Evolutionary conservation across 805 yeast species (phyloP).

Genomic region (Metschnikowia drakensbergensis): DNA sequence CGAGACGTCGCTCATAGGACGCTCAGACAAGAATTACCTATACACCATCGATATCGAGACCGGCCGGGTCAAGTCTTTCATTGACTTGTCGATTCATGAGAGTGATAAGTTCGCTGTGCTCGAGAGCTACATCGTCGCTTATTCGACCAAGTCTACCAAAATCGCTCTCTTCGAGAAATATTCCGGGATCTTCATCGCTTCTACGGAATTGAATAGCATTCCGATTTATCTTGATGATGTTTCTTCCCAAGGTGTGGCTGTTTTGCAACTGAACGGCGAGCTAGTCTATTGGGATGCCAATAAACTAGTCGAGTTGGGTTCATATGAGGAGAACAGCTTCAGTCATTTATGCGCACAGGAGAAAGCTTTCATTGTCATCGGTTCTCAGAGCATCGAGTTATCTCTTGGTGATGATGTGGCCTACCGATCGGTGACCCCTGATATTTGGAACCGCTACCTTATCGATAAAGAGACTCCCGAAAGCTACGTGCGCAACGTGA

Average conservation of each 20-base stretch:
- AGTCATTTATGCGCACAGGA: neutral
- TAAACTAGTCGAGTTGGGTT: slow-evolving; percentile 4
- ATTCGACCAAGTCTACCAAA: slow-evolving; percentile 3
- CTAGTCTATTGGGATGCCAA: slow-evolving; percentile 10
- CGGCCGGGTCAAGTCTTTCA: slow-evolving; percentile 28
- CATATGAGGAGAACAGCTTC: slow-evolving; percentile 4
- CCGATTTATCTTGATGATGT: neutral
- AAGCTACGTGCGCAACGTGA: neutral
- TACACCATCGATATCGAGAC: slow-evolving; percentile 17
- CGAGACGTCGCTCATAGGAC: slow-evolving; percentile 18
- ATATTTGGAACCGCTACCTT: neutral
- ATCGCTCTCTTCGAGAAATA: slow-evolving; percentile 12
- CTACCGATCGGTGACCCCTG: neutral
- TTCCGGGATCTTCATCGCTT: slow-evolving; percentile 11
- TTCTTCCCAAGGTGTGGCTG: neutral
- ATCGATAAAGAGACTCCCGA: neutral
- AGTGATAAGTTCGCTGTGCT: slow-evolving; percentile 9
- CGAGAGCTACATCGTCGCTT: slow-evolving; percentile 9
- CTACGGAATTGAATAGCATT: slow-evolving; percentile 5
- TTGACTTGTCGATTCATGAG: slow-evolving; percentile 20
- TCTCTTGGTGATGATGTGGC: neutral
- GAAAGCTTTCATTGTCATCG: slow-evolving; percentile 1
- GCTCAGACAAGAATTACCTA: slow-evolving; percentile 24
- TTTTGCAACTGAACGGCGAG: slow-evolving; percentile 1
- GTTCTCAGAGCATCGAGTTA: slow-evolving; percentile 4